Evolutionary conservation across 805 yeast species (phyloP).

Genomic region (Tetrapisispora namnaoensis): DNA sequence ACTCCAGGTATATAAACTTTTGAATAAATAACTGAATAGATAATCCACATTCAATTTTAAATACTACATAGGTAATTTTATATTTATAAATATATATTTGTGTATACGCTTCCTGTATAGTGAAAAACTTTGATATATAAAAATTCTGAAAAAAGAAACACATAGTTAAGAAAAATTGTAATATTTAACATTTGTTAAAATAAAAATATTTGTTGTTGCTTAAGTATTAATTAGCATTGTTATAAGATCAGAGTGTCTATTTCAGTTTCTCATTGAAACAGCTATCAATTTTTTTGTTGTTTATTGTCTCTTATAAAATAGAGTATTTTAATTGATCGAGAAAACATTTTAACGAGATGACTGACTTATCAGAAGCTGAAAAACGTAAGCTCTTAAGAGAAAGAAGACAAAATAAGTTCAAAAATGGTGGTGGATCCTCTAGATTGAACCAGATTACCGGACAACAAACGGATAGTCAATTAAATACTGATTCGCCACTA

Average conservation of each 20-base stretch:
- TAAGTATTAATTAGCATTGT: too few species aligned
- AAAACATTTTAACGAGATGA: slow-evolving; percentile 23
- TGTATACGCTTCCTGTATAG: too few species aligned
- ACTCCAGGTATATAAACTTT: background rate
- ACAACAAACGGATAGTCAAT: slow-evolving; percentile 26
- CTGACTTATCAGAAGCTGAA: slow-evolving; percentile 43
- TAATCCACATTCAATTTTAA: background rate
- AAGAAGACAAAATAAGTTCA: slow-evolving; percentile 55
- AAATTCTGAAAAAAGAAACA: too few species aligned
- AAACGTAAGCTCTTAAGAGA: slow-evolving; percentile 49
- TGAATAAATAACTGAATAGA: background rate
- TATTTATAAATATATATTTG: too few species aligned
- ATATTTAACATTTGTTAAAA: too few species aligned
- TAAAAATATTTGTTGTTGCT: too few species aligned
- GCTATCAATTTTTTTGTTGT: too few species aligned
- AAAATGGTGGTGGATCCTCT: slow-evolving; percentile 43
- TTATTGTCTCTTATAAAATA: too few species aligned
- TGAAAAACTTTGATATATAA: too few species aligned
- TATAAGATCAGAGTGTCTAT: too few species aligned
- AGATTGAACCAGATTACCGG: slow-evolving; percentile 45
- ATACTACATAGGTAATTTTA: background rate
- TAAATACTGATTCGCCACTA: slow-evolving; percentile 30
- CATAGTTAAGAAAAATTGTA: too few species aligned
- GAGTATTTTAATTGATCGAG: background rate
- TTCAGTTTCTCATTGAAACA: too few species aligned